Percentiles rank a stretch among this genome's conserved stretches.
These are phyloP conservation scores for Rhinocladiella similis DNA, from an alignment of 2,329 filamentous ascomycete species.

Conservation along the genomic window DNA sequence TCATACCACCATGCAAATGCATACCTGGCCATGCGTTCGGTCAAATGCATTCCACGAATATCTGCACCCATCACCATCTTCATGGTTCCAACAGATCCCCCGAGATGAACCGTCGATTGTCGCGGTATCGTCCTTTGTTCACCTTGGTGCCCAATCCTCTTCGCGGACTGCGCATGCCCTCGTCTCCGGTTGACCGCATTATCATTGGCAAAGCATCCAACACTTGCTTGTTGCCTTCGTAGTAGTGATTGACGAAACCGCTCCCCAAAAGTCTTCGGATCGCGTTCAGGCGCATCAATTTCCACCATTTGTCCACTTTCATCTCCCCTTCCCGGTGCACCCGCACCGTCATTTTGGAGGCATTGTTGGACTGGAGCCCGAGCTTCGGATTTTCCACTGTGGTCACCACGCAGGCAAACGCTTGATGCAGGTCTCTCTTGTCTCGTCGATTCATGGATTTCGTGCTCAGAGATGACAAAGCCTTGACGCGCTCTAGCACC, in stretches of 20 bases:
- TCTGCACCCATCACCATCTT: background rate
- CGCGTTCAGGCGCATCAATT: constrained; percentile 63
- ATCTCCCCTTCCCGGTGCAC: constrained; percentile 61
- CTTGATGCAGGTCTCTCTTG: constrained; percentile 64
- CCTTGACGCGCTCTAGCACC: constrained; percentile 59
- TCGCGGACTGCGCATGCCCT: constrained; percentile 26
- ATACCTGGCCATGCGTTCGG: no score
- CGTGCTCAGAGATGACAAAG: constrained; percentile 60
- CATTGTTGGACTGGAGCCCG: constrained; percentile 66
- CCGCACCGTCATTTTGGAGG: constrained; percentile 61
- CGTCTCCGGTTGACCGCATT: constrained; percentile 30
- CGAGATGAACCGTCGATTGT: constrained; percentile 25
- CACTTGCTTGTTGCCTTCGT: constrained; percentile 60
- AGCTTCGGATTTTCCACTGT: constrained; percentile 66
- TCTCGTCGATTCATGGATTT: constrained; percentile 67
- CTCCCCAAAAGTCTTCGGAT: constrained; percentile 62
- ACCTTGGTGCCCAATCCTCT: constrained; percentile 18
- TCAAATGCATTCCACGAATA: no score
- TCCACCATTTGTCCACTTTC: constrained; percentile 73
- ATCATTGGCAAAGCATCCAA: constrained; percentile 58
- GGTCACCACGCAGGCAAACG: constrained; percentile 65
- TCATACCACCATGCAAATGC: no score
- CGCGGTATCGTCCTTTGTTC: constrained; percentile 23
- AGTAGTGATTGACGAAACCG: constrained; percentile 64
- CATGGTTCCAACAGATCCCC: constrained; percentile 4